phyloP scores from a whole-genome alignment of 441 rosid genomes.

The California macrophylla region DNA sequence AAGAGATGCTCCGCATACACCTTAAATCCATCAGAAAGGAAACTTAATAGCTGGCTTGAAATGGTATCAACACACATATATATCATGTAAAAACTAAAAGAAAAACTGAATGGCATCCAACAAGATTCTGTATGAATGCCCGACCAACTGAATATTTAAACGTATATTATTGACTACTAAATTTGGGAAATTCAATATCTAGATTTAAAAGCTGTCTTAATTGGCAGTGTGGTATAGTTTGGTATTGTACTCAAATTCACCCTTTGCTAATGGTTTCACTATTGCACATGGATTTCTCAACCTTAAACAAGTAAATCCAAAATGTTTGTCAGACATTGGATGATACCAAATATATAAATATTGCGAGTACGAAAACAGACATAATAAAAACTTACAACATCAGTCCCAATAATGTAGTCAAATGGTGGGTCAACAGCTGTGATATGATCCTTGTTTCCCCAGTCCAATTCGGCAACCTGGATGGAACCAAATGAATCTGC shows the following conservation, averaged over 20 bases:
- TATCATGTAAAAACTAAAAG: neutral
- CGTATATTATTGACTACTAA: neutral
- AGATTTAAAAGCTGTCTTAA: neutral
- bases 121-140: neutral
- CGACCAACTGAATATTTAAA: neutral
- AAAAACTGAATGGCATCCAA: neutral
- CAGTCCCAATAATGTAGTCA: conserved; percentile 86
- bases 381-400: conserved; percentile 50
- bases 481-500: conserved; percentile 82
- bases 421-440: conserved; percentile 64
- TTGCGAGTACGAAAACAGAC: neutral
- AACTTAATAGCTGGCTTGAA: conserved; percentile 21
- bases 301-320: no score
- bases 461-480: conserved; percentile 66
- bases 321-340: no score
- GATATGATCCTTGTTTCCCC: conserved; percentile 80
- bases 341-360: neutral
- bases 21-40: conserved; percentile 30
- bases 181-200: neutral
- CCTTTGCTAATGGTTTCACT: neutral
- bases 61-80: neutral
- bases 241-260: neutral
- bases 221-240: neutral
- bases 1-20: conserved; percentile 89
- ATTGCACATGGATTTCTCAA: no score